Conservation (phyloP, 78 protist genomes). For the Chrysochromulina parva region DNA sequence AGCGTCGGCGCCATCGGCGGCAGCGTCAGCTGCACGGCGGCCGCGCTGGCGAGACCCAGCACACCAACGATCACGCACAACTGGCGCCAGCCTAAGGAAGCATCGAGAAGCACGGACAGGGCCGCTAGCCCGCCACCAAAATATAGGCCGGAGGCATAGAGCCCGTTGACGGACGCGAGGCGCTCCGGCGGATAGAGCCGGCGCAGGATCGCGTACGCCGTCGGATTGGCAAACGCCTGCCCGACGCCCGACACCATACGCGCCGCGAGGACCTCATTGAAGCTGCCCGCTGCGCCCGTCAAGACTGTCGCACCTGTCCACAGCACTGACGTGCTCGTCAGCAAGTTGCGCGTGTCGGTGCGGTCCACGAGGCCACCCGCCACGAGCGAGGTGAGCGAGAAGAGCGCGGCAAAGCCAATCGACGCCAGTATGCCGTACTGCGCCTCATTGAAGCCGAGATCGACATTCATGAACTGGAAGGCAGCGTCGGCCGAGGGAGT, state of each 20-base stretch:
- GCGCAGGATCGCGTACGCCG: background rate
- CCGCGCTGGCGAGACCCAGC: background rate
- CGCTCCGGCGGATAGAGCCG: background rate
- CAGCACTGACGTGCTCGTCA: background rate
- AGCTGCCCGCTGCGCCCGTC: background rate
- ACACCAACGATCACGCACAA: no score
- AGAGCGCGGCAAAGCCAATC: background rate
- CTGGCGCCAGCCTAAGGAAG: background rate
- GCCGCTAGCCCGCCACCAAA: constrained; percentile 12
- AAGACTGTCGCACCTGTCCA: background rate
- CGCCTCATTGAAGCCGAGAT: background rate
- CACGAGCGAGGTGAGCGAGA: background rate
- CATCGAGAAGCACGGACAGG: background rate
- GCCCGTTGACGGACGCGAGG: background rate
- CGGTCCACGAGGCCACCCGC: background rate
- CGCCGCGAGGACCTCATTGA: background rate
- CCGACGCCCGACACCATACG: background rate
- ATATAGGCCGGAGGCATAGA: background rate
- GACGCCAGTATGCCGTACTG: constrained; percentile 8
- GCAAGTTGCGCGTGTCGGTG: background rate
- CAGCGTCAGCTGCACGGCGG: background rate
- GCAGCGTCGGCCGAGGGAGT: background rate
- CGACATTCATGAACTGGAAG: background rate
- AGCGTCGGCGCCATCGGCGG: background rate
- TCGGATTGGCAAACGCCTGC: background rate